Conservation (phyloP, 139 green algal genomes). For the Chlamydomonas sphaeroides region DNA sequence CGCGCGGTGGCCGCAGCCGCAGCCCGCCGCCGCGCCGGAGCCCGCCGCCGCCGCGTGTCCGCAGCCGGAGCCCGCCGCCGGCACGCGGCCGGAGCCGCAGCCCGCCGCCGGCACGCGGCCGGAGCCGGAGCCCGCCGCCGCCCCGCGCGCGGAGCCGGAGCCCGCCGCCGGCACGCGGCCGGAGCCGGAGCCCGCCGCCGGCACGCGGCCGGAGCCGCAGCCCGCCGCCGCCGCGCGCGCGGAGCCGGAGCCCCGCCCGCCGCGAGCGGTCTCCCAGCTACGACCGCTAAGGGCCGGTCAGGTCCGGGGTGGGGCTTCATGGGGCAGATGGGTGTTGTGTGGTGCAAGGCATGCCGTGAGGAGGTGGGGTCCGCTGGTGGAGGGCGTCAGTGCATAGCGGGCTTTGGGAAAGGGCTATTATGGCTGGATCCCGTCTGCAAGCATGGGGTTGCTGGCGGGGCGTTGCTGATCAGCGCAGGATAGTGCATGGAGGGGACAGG, state of each 20-base stretch:
- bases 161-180: neutral
- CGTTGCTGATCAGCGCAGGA: too few species aligned
- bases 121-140: neutral
- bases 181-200: neutral
- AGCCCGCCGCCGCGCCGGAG: neutral
- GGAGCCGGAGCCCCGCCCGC: slow-evolving; percentile 16
- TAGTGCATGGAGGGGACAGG: too few species aligned
- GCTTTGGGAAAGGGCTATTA: too few species aligned
- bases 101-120: neutral
- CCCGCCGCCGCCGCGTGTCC: neutral
- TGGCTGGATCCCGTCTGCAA: too few species aligned
- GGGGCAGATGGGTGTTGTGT: too few species aligned
- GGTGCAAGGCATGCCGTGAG: too few species aligned
- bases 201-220: too few species aligned
- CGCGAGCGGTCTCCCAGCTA: slow-evolving; percentile 33
- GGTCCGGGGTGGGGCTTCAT: too few species aligned
- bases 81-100: slow-evolving; percentile 21
- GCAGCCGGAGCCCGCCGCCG: neutral
- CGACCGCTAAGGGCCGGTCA: slow-evolving; percentile 11
- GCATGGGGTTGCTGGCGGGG: too few species aligned
- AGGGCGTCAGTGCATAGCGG: too few species aligned
- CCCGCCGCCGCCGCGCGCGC: neutral
- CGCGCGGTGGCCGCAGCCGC: slow-evolving; percentile 4
- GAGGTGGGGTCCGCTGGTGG: too few species aligned
- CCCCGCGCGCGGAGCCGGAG: neutral